Evolutionary conservation across 768 basidiomycete genomes (phyloP).

Genomic region (Boletellus ananiceps): DNA sequence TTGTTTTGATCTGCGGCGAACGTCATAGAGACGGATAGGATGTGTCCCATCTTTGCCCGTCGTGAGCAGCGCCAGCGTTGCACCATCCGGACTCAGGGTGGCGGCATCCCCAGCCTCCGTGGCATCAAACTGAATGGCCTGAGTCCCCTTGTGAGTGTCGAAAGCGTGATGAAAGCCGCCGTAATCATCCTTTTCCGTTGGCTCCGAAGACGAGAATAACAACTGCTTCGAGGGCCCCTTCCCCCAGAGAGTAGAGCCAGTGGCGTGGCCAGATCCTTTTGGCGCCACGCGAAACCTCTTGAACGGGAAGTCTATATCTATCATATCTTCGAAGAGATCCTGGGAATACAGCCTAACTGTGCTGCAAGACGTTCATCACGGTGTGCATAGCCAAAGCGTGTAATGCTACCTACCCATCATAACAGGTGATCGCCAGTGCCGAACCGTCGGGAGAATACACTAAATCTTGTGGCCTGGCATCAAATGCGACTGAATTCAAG

Average conservation of each 20-base stretch:
- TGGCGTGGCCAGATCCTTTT: conserved; percentile 21
- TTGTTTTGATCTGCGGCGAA: conserved; percentile 30
- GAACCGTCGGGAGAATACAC: conserved; percentile 40
- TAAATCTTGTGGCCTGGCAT: conserved; percentile 39
- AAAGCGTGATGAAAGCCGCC: conserved; percentile 49
- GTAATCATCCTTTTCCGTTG: conserved; percentile 17
- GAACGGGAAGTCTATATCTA: conserved; percentile 10
- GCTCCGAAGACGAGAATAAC: conserved; percentile 58
- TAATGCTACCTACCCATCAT: conserved; percentile 24
- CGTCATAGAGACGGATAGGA: conserved; percentile 50
- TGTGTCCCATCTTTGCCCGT: conserved; percentile 21
- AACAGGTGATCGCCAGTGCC: conserved; percentile 35
- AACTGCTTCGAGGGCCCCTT: conserved; percentile 31
- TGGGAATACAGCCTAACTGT: conserved; percentile 19
- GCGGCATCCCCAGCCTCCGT: conserved; percentile 52
- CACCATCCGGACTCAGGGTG: conserved; percentile 42
- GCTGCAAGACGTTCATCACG: conserved; percentile 10
- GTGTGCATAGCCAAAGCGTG: background rate
- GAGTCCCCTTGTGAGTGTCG: conserved; percentile 32
- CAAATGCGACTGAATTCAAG: conserved; percentile 18
- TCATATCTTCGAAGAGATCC: conserved; percentile 21
- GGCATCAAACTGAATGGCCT: conserved; percentile 38
- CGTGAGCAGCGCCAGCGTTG: conserved; percentile 32
- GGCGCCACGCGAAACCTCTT: conserved; percentile 16
- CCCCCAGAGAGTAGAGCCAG: conserved; percentile 56